Conservation (phyloP, 495 filamentous ascomycete genomes). For the Aspergillus taichungensis region DNA sequence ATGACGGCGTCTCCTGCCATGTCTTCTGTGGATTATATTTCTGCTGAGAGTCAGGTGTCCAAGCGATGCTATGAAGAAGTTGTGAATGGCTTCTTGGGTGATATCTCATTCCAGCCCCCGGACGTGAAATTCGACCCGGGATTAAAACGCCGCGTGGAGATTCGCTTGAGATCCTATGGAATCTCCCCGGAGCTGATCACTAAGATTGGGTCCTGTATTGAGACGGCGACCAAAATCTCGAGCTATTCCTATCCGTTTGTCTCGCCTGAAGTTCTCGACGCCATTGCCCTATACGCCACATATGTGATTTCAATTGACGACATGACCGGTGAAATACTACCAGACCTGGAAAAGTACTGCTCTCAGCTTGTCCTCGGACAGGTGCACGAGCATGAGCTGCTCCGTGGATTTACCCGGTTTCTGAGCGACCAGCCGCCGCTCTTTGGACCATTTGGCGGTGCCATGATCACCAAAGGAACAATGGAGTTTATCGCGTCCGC, state of each 20-base stretch:
- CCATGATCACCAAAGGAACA: conserved; percentile 1
- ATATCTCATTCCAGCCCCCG: background rate
- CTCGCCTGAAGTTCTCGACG: background rate
- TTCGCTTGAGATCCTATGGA: background rate
- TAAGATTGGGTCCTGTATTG: background rate
- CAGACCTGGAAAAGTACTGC: background rate
- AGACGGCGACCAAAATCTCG: background rate
- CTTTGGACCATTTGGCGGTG: conserved; percentile 2
- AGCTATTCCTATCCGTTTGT: background rate
- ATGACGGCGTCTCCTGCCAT: too few relatives aligned
- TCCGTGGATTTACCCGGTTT: background rate
- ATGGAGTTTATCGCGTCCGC: background rate
- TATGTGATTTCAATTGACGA: conserved; percentile 2
- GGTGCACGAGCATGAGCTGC: background rate
- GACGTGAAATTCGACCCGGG: background rate
- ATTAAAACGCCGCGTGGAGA: background rate
- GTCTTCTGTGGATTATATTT: too few relatives aligned
- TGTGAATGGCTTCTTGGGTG: background rate
- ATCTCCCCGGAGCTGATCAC: background rate
- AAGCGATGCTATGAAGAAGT: conserved; percentile 1
- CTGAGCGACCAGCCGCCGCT: background rate
- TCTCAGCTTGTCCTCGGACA: background rate
- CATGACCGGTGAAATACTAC: background rate
- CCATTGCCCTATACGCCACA: background rate
- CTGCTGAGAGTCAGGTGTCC: too few relatives aligned